Evolutionary conservation across 2,329 filamentous ascomycete genomes (phyloP), one percentile per base, ranked within the genome.

Genomic region (Sclerotinia subarctica): DNA sequence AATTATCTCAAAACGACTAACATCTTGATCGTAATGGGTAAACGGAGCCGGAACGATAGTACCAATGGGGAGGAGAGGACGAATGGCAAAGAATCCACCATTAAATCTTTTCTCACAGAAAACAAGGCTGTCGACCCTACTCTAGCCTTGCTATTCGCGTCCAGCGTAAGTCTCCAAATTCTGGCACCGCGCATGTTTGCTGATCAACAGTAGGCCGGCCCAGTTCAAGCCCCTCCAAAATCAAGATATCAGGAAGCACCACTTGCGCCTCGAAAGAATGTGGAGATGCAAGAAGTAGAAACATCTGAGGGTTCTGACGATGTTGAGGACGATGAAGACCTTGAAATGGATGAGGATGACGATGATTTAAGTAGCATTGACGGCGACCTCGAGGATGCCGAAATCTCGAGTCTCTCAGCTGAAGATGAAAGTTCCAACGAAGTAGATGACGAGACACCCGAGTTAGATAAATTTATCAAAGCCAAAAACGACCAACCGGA

Each of bases 81-180:
- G 15, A 59, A 59, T 51, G 70, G 74, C 66, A 72, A 71, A 49
- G 68, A 71, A 59, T 62, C 56, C 53, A 68, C 70, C 69, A 68
- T 68, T 53, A 75, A 77, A 68, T 71, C 78, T 49, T 76, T 81
- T 66, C n/a, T 73, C 15, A 69, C 70, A 15, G 69, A 74, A 35
- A 72, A 74, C 57, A 85, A 85, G 78, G 82, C 83, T 69, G 82
- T 93, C 69, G 90, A 93, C 81, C 89, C 90, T 77, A 81, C 83
- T 67, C 82, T 93, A 72, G 84, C 88, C 75, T 88, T 89, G 70
- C 83, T 93, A 51, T 93, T 93, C 80, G 84, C 88, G 68, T 82
- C 84, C 68, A 93, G 90, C 82, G 90, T 92, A 84, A 81, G 88
- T 84, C 53, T 49, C 13, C 10, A 66, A 32, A 26, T 58, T 35